Percentiles rank a stretch among this genome's conserved stretches.
Conservation (phyloP, 768 basidiomycete genomes). For the Suillus bovinus region DNA sequence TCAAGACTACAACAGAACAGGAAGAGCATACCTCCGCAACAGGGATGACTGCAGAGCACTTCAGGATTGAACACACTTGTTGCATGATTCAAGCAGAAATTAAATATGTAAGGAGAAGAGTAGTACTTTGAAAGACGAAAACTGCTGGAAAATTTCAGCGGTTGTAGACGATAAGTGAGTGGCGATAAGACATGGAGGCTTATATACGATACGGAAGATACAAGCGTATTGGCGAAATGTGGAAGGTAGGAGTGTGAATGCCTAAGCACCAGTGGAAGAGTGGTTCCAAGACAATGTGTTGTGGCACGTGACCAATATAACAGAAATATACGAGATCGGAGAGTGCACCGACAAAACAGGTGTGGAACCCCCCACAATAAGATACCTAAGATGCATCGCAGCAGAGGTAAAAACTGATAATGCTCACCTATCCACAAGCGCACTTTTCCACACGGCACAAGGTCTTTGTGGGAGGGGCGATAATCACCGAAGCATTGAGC, state of each 20-base stretch:
- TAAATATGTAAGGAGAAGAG: background rate
- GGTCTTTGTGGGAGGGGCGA: background rate
- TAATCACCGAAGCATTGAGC: no score
- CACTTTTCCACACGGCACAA: background rate
- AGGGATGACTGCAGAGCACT: background rate
- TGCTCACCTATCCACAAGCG: background rate
- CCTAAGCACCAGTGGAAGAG: background rate
- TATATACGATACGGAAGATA: no score
- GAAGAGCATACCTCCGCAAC: background rate
- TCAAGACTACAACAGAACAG: background rate
- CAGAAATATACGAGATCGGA: background rate
- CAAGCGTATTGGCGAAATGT: background rate
- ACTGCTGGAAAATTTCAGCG: background rate
- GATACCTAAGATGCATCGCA: background rate
- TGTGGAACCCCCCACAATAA: background rate
- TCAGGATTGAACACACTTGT: background rate
- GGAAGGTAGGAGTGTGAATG: background rate
- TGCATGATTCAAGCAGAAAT: background rate
- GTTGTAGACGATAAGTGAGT: background rate
- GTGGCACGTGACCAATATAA: background rate
- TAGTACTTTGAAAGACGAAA: background rate
- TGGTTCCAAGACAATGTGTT: background rate
- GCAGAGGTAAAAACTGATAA: background rate
- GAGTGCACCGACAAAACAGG: background rate
- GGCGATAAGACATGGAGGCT: background rate